Conservation (phyloP, 495 filamentous ascomycete species). For the Hyaloscypha bicolor region DNA sequence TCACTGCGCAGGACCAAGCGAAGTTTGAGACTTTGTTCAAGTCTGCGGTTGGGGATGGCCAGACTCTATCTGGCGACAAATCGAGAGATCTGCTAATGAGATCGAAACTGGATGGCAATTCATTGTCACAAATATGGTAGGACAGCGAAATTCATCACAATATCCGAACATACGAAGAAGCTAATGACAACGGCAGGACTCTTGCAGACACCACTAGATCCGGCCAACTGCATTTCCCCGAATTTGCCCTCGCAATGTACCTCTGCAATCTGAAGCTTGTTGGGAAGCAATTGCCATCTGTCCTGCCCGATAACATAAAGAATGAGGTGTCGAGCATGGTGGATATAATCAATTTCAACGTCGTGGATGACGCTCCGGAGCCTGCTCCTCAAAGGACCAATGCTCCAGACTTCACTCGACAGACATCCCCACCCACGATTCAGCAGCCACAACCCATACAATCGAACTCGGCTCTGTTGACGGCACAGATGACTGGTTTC, state of each 20-base stretch:
- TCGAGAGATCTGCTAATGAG: conserved; percentile 85
- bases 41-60: conserved; percentile 84
- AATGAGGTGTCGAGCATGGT: conserved; percentile 99
- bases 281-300: conserved; percentile 75
- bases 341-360: conserved; percentile 96
- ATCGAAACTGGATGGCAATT: conserved; percentile 81
- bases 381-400: conserved; percentile 55
- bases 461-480: conserved; percentile 75
- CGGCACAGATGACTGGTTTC: conserved; percentile 77
- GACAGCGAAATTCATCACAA: conserved; percentile 22
- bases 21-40: conserved; percentile 99
- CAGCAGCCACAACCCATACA: conserved; percentile 85
- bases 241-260: conserved; percentile 98
- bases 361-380: conserved; percentile 71
- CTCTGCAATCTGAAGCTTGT: conserved; percentile 92
- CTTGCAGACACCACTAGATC: conserved; percentile 97
- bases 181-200: conserved; percentile 58
- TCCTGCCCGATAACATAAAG: conserved; percentile 79
- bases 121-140: conserved; percentile 85
- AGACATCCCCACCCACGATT: conserved; percentile 69
- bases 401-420: conserved; percentile 76
- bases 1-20: conserved; percentile 92
- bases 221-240: conserved; percentile 94
- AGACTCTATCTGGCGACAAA: conserved; percentile 89
- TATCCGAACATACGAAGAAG: background rate